Percentiles rank a stretch among this genome's conserved stretches.
These are phyloP conservation scores for Mycosarcoma maydis DNA, from an alignment of 1,284 basidiomycete species.

Conservation along the genomic window DNA sequence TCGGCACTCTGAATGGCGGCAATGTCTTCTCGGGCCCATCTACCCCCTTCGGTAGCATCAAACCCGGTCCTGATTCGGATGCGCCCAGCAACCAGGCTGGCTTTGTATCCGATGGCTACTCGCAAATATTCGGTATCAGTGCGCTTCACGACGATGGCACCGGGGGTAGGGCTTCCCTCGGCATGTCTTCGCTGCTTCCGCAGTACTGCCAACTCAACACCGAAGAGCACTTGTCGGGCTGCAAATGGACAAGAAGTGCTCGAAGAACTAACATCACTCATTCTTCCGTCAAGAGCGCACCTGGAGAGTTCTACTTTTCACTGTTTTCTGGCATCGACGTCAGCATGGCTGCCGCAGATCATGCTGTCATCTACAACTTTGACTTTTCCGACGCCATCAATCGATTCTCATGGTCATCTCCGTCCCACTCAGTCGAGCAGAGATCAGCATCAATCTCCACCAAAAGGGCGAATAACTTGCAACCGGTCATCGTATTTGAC, in stretches of 20 bases:
- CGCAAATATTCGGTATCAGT: slow-evolving; percentile 28
- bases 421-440: neutral
- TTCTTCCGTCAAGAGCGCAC: slow-evolving; percentile 8
- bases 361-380: slow-evolving; percentile 32
- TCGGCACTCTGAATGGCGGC: slow-evolving; percentile 40
- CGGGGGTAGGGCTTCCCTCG: slow-evolving; percentile 24
- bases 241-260: slow-evolving; percentile 22
- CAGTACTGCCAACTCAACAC: slow-evolving; percentile 36
- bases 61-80: slow-evolving; percentile 34
- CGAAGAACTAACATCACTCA: slow-evolving; percentile 9
- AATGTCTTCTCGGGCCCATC: slow-evolving; percentile 39
- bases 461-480: slow-evolving; percentile 21
- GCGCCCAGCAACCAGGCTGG: slow-evolving; percentile 28
- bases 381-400: slow-evolving; percentile 11
- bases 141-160: slow-evolving; percentile 41
- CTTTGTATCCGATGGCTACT: slow-evolving; percentile 28
- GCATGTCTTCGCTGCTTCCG: slow-evolving; percentile 35
- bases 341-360: slow-evolving; percentile 20
- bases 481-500: slow-evolving; percentile 33
- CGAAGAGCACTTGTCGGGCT: slow-evolving; percentile 10
- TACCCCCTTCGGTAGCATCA: slow-evolving; percentile 37
- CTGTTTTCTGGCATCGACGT: slow-evolving; percentile 10
- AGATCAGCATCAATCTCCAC: no score
- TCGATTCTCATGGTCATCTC: slow-evolving; percentile 4
- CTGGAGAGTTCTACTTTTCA: slow-evolving; percentile 15